Evolutionary conservation across 1,284 basidiomycete genomes (phyloP).

Genomic region (Ustilago xerochloae): DNA sequence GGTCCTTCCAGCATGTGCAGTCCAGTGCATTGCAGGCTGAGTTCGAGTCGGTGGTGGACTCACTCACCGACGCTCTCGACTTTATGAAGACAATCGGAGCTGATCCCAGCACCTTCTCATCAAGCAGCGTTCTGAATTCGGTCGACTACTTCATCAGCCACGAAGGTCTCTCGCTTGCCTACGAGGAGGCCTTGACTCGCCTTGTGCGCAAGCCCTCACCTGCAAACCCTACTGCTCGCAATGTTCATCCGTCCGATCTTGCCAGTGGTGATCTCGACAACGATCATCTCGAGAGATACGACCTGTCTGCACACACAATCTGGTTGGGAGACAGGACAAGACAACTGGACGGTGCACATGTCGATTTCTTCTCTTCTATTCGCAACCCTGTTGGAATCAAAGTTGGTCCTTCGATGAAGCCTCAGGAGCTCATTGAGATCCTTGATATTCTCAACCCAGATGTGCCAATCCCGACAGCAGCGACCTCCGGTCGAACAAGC

Average conservation of each 20-base stretch:
- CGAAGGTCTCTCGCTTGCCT: slow-evolving; percentile 91
- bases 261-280: slow-evolving; percentile 33
- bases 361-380: slow-evolving; percentile 83
- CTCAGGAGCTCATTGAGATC: slow-evolving; percentile 82
- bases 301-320: slow-evolving; percentile 89
- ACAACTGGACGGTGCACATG: slow-evolving; percentile 89
- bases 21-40: slow-evolving; percentile 80
- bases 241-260: slow-evolving; percentile 28
- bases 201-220: slow-evolving; percentile 43
- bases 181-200: slow-evolving; percentile 91
- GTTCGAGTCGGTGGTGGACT: slow-evolving; percentile 85
- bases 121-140: slow-evolving; percentile 80
- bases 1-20: slow-evolving; percentile 92
- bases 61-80: slow-evolving; percentile 88
- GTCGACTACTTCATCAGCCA: slow-evolving; percentile 96
- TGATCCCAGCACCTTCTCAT: slow-evolving; percentile 70
- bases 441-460: slow-evolving; percentile 83
- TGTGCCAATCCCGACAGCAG: slow-evolving; percentile 57
- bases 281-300: slow-evolving; percentile 73
- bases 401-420: slow-evolving; percentile 87
- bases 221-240: slow-evolving; percentile 26
- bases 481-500: slow-evolving; percentile 11
- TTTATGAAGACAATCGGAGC: slow-evolving; percentile 90
- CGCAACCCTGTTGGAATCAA: slow-evolving; percentile 97
- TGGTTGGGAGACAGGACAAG: slow-evolving; percentile 99